phyloP scores from a whole-genome alignment of 768 basidiomycete species.

The Kwoniella europaea region DNA sequence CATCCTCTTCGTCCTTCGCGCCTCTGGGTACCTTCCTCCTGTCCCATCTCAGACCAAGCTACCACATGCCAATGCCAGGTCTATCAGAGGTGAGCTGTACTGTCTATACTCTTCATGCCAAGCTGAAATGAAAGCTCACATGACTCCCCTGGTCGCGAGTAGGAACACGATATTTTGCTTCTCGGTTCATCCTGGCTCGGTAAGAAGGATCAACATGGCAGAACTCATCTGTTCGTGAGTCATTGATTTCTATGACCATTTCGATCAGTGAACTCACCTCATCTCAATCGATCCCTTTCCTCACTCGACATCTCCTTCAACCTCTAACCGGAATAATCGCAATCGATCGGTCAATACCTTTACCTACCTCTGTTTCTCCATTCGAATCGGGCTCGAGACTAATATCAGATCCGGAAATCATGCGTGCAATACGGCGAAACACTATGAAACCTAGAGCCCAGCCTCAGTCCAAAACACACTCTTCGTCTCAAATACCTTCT shows the following conservation, averaged over 20 bases:
- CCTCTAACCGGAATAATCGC: slow-evolving; percentile 21
- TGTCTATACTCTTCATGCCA: not conserved
- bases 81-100: slow-evolving; percentile 7
- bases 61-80: not conserved
- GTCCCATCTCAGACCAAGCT: too few species aligned
- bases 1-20: not conserved
- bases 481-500: not conserved
- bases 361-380: not conserved
- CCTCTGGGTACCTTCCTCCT: too few species aligned
- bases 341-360: slow-evolving; percentile 20
- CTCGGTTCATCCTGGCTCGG: slow-evolving; percentile 30
- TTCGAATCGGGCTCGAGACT: slow-evolving; percentile 12
- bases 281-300: slow-evolving; percentile 5
- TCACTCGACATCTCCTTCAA: slow-evolving; percentile 24
- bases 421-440: slow-evolving; percentile 4
- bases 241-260: not conserved
- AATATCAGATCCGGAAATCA: slow-evolving; percentile 21
- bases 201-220: slow-evolving; percentile 21
- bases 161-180: slow-evolving; percentile 34
- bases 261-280: slow-evolving; percentile 3
- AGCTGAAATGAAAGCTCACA: slow-evolving; percentile 5
- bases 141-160: not conserved
- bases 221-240: slow-evolving; percentile 22
- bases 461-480: not conserved
- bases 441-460: not conserved